Percentiles rank a stretch among this genome's conserved stretches.
These are phyloP conservation scores for Trichophyton rubrum DNA, from an alignment of 2,329 filamentous ascomycete genomes.

Conservation along the genomic window DNA sequence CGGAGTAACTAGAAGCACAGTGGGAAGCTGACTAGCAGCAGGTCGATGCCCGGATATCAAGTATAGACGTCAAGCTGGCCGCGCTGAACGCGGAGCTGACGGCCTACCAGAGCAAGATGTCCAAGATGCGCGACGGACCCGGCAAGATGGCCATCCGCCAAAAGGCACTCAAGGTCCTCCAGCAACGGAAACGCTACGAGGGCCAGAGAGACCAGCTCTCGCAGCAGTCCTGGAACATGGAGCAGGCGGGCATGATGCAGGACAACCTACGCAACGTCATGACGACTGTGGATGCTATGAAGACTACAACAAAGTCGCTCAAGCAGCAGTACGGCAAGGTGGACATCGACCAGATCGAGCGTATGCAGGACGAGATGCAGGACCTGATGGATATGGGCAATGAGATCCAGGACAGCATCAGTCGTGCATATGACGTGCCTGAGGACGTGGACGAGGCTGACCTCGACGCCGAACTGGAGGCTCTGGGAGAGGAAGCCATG, in stretches of 20 bases:
- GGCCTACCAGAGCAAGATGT: conserved; percentile 74
- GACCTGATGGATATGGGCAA: conserved; percentile 96
- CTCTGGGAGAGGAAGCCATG: conserved; percentile 86
- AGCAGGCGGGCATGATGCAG: conserved; percentile 95
- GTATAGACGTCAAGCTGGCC: conserved; percentile 87
- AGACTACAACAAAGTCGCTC: conserved; percentile 87
- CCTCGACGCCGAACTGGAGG: conserved; percentile 90
- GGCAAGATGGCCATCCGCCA: conserved; percentile 87
- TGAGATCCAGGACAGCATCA: conserved; percentile 92
- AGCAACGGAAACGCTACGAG: conserved; percentile 90
- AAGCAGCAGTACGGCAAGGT: conserved; percentile 94
- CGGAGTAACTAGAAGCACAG: background rate
- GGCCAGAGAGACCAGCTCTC: conserved; percentile 85
- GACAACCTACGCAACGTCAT: conserved; percentile 97
- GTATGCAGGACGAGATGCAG: conserved; percentile 97
- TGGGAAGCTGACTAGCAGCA: conserved; percentile 21
- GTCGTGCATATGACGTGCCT: conserved; percentile 81
- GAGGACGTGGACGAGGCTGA: conserved; percentile 96
- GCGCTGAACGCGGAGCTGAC: conserved; percentile 81
- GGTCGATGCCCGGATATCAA: conserved; percentile 70
- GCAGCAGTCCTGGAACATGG: conserved; percentile 97
- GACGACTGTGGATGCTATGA: conserved; percentile 96
- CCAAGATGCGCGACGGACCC: conserved; percentile 89
- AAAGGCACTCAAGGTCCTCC: conserved; percentile 86
- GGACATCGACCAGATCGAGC: conserved; percentile 93